Percentiles rank a stretch among this genome's conserved stretches.
Conservation (phyloP, 805 yeast species). For the Starmerella potacharoeniae region DNA sequence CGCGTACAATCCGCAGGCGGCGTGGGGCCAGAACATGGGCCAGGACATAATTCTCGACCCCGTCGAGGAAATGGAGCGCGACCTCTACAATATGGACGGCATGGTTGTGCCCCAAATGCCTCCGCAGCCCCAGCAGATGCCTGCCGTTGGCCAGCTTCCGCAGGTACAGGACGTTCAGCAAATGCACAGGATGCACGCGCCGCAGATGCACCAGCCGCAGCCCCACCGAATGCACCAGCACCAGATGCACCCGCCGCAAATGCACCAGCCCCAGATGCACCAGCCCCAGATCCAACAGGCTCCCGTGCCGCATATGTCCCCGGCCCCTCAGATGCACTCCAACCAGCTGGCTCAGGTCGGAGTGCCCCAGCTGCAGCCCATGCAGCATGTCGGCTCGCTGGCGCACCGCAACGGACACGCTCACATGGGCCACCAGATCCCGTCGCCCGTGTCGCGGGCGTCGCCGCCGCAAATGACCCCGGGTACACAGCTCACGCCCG, state of each 20-base stretch:
- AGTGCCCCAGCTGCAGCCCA: not conserved
- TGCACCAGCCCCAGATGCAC: not conserved
- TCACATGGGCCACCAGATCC: not conserved
- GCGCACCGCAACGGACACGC: not conserved
- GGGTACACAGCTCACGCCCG: conserved; percentile 1
- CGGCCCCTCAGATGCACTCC: not conserved
- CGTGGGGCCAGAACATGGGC: not conserved
- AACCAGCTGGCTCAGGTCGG: not conserved
- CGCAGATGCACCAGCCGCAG: not conserved
- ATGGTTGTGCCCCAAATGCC: conserved; percentile 1
- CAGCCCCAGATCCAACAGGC: not conserved
- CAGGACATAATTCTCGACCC: conserved; percentile 16
- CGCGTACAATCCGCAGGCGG: conserved; percentile 2
- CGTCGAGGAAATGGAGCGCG: conserved; percentile 21
- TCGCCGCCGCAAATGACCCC: not conserved
- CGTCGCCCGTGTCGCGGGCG: not conserved
- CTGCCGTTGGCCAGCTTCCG: not conserved
- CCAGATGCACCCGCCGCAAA: not conserved
- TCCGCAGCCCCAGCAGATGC: not conserved
- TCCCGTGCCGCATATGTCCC: not conserved
- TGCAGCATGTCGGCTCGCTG: not conserved
- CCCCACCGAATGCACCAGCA: not conserved
- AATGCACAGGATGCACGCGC: not conserved
- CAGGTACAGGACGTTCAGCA: not conserved
- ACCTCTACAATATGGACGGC: conserved; percentile 10